Evolutionary conservation across 1,139 yeast genomes (phyloP), one percentile per base, ranked within the genome.

Genomic region (Kazachstania sp.): DNA sequence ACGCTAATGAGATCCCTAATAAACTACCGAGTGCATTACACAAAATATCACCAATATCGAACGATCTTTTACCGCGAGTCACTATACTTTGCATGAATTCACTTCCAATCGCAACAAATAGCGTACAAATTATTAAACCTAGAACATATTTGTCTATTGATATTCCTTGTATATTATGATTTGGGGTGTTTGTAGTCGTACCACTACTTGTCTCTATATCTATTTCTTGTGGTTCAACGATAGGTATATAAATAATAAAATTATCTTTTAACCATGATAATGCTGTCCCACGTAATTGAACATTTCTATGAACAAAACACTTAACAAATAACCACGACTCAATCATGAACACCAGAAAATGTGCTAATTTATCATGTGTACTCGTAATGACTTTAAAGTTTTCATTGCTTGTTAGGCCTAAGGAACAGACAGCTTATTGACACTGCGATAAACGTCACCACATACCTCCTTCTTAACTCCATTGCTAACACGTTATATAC

Each of bases 271-370:
- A 7, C 28, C 28, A 23, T 7, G 28, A 23, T 23, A 23, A 9
- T 23, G 28, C 28, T 9, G 9, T 23, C 6, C 28, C 28, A 23
- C 28, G 18, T 28, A 45, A 4, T 4, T 7, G 18, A 6, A 45
- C 7, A 11, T 23, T 23, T 11, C 34, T 15, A 18, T 41, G 29
- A 29, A 37, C 53, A 32, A 55, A 42, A 20, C 50, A 54, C 59
- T 71, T 73, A 55, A 72, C 73, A 57, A 79, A 77, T 48, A 78
- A 73, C 34, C 65, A 58, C 0, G 84, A 75, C 12, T 79, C 69
- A 0, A 73, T 47, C 45, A 68, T 58, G 56, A 80, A 80, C 11
- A 73, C 72, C 6, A 55, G 12, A 47, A 74, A 75, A 58, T 80
- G 86, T 2, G 76, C 56, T 12, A 70, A 37, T 59, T 80, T 80